Conservation (phyloP, 257 asterid species). For the Perilla frutescens region DNA sequence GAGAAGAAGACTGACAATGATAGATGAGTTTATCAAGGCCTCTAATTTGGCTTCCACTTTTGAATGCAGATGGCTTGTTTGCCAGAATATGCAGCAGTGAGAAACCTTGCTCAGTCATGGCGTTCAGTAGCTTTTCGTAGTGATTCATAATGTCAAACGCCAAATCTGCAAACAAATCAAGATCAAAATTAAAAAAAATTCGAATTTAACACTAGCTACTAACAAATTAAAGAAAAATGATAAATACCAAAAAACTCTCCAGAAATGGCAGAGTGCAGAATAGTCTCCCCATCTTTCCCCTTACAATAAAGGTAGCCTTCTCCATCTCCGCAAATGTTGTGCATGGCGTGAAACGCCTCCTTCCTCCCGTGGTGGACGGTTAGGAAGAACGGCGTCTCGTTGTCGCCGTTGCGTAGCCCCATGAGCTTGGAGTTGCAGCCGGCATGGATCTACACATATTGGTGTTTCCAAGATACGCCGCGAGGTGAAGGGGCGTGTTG, state of each 20-base stretch:
- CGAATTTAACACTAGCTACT: too few relatives aligned
- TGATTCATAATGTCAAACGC: conserved; percentile 33
- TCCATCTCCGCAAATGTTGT: neutral
- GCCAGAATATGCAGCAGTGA: conserved; percentile 47
- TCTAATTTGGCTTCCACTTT: conserved; percentile 44
- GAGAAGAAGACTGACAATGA: too few relatives aligned
- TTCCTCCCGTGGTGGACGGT: conserved; percentile 47
- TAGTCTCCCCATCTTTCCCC: conserved; percentile 43
- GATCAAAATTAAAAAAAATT: too few relatives aligned
- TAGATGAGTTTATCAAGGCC: conserved; percentile 34
- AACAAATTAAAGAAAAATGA: too few relatives aligned
- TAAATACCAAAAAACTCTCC: conserved; percentile 43
- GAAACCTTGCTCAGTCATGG: conserved; percentile 35
- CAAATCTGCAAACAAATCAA: conserved; percentile 21
- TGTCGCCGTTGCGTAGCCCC: conserved; percentile 35
- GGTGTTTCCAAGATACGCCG: conserved; percentile 33
- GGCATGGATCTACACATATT: conserved; percentile 36
- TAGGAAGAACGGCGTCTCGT: conserved; percentile 47
- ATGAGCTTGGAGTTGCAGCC: neutral
- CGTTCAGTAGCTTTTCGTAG: conserved; percentile 20
- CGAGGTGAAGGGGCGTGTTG: conserved; percentile 41
- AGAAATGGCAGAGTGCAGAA: conserved; percentile 40
- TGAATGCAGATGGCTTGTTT: conserved; percentile 46
- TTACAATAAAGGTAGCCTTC: conserved; percentile 11
- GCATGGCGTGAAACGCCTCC: conserved; percentile 37